These are phyloP conservation scores for Backusella circina DNA, from an alignment of 192 early-diverging fungal species.

Conservation along the genomic window DNA sequence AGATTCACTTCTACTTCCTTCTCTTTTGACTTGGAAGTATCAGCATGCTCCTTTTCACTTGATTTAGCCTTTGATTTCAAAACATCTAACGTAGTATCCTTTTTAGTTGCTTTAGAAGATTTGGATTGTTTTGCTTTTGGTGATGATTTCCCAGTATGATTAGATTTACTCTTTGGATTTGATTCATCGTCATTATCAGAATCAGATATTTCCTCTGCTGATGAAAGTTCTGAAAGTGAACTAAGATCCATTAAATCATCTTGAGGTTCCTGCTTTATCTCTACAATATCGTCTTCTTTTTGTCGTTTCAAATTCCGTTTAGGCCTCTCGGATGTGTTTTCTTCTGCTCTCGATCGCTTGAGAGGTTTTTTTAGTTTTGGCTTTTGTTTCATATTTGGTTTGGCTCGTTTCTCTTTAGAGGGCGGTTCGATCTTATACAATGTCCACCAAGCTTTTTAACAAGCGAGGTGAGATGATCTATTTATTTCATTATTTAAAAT, in stretches of 20 bases:
- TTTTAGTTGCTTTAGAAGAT: background rate
- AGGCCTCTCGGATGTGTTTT: background rate
- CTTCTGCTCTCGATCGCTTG: slow-evolving; percentile 5
- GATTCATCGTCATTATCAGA: background rate
- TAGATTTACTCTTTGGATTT: background rate
- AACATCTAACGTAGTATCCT: background rate
- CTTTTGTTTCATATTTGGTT: background rate
- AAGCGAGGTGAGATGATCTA: background rate
- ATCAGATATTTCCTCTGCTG: background rate
- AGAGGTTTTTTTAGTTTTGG: slow-evolving; percentile 20
- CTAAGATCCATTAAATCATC: slow-evolving; percentile 13
- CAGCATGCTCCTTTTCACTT: background rate
- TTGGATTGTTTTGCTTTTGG: background rate
- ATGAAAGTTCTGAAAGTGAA: slow-evolving; percentile 25
- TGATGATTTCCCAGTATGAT: background rate
- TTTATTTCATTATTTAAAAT: background rate
- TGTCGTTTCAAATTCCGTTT: background rate
- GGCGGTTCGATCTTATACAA: slow-evolving; percentile 47
- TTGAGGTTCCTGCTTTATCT: background rate
- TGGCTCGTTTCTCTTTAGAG: slow-evolving; percentile 11
- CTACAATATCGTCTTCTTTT: background rate
- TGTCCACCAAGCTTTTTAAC: slow-evolving; percentile 45
- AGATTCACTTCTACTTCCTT: background rate
- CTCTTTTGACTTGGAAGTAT: background rate
- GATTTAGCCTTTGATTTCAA: background rate